Evolutionary conservation across 345 rosid genomes (phyloP).

Genomic region (Euphorbia peplus): DNA sequence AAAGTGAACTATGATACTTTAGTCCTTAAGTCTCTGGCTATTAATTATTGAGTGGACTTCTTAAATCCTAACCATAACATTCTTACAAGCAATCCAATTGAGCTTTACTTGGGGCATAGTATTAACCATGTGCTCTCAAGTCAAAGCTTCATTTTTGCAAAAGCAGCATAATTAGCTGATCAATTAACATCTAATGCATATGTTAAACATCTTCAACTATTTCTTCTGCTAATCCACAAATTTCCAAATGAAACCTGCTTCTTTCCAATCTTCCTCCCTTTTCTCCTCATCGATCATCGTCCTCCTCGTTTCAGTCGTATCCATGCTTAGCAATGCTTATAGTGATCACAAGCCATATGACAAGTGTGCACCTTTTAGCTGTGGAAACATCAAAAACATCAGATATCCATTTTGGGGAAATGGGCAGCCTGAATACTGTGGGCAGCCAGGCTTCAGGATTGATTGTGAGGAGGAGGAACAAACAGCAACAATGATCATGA

Average conservation of each 20-base stretch:
- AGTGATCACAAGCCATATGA: neutral
- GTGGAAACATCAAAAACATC: neutral
- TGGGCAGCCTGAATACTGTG: slow-evolving; percentile 7
- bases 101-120: neutral
- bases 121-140: neutral
- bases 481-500: neutral
- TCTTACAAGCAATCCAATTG: neutral
- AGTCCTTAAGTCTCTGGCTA: neutral
- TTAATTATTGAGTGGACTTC: neutral
- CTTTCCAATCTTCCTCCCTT: neutral
- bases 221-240: neutral
- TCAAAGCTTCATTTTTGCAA: slow-evolving; percentile 4
- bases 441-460: slow-evolving; percentile 10
- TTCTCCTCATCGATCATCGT: neutral
- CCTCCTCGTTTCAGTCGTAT: neutral
- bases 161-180: neutral
- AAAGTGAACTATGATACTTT: no score
- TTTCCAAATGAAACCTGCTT: slow-evolving; percentile 1
- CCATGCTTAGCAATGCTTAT: no score
- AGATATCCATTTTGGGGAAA: slow-evolving; percentile 8
- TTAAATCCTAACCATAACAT: neutral
- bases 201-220: neutral
- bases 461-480: neutral
- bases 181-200: neutral
- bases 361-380: slow-evolving; percentile 6